phyloP scores from a whole-genome alignment of 2,329 filamentous ascomycete genomes.

The Colletotrichum aenigma region DNA sequence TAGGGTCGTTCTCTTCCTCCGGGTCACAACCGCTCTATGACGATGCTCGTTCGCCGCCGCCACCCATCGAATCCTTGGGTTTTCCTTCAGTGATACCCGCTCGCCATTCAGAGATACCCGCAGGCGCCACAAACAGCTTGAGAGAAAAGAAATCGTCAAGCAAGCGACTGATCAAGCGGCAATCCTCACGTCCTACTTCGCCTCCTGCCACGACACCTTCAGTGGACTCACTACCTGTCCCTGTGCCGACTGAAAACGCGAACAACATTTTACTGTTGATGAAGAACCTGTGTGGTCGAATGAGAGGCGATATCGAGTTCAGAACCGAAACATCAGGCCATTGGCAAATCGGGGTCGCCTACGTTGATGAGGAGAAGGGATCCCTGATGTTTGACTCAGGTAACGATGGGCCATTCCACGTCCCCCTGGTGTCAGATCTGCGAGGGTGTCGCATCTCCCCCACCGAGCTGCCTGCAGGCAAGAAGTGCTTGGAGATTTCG shows the following conservation, averaged over 20 bases:
- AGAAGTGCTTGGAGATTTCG: constrained; percentile 57
- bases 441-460: constrained; percentile 73
- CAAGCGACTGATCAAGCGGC: constrained; percentile 60
- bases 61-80: constrained; percentile 45
- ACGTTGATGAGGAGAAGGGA: constrained; percentile 77
- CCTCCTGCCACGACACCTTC: constrained; percentile 58
- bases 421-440: constrained; percentile 73
- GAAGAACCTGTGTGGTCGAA: constrained; percentile 77
- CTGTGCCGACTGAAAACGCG: constrained; percentile 69
- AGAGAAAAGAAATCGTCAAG: constrained; percentile 54
- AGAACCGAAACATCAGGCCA: constrained; percentile 62
- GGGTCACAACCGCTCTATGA: constrained; percentile 58
- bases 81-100: constrained; percentile 46
- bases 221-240: constrained; percentile 63
- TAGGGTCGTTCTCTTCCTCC: constrained; percentile 73
- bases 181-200: constrained; percentile 61
- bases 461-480: constrained; percentile 50
- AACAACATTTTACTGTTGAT: constrained; percentile 77
- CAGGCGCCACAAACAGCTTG: constrained; percentile 28
- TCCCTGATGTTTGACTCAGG: constrained; percentile 77
- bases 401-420: constrained; percentile 67
- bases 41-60: constrained; percentile 45
- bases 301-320: constrained; percentile 80
- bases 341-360: constrained; percentile 76
- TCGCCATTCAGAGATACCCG: constrained; percentile 19